A percentile compares a stretch with the other conserved stretches of the same genome.
phyloP scores from a whole-genome alignment of 2,329 filamentous ascomycete species.

The Arthrobotrys iridis region DNA sequence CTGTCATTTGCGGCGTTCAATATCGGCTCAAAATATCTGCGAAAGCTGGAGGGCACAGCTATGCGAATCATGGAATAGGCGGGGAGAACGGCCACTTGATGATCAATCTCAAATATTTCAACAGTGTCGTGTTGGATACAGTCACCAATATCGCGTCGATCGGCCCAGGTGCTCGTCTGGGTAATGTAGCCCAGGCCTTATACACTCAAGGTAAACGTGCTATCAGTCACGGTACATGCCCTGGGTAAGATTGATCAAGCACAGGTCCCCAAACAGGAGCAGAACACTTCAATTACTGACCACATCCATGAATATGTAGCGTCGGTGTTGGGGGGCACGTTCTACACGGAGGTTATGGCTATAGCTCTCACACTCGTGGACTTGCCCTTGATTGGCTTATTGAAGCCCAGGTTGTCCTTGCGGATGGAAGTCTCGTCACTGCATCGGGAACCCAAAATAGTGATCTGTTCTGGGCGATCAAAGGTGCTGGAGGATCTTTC shows the following conservation, averaged over 20 bases:
- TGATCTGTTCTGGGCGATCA: conserved; percentile 69
- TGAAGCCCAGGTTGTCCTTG: conserved; percentile 69
- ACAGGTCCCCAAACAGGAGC: background rate
- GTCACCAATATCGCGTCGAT: conserved; percentile 68
- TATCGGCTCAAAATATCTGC: conserved; percentile 65
- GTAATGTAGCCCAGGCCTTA: conserved; percentile 66
- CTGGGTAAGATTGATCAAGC: conserved; percentile 61
- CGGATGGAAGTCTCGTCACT: conserved; percentile 66
- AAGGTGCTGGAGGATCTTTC: conserved; percentile 69
- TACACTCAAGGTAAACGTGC: conserved; percentile 66
- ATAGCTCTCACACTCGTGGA: conserved; percentile 71
- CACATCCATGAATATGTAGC: too few species aligned
- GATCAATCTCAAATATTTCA: conserved; percentile 68
- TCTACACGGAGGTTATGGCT: conserved; percentile 68
- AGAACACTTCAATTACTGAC: background rate
- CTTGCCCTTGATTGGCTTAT: conserved; percentile 68
- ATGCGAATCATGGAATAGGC: conserved; percentile 66
- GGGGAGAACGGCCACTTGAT: conserved; percentile 67
- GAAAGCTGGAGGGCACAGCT: conserved; percentile 68
- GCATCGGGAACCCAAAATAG: conserved; percentile 65
- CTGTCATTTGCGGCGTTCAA: conserved; percentile 64
- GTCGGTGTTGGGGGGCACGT: conserved; percentile 65
- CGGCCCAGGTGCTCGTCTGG: conserved; percentile 67
- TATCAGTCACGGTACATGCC: conserved; percentile 70
- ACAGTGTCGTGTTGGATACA: conserved; percentile 67